Evolutionary conservation across 495 filamentous ascomycete genomes (phyloP).

Genomic region (Immersiella caudata): DNA sequence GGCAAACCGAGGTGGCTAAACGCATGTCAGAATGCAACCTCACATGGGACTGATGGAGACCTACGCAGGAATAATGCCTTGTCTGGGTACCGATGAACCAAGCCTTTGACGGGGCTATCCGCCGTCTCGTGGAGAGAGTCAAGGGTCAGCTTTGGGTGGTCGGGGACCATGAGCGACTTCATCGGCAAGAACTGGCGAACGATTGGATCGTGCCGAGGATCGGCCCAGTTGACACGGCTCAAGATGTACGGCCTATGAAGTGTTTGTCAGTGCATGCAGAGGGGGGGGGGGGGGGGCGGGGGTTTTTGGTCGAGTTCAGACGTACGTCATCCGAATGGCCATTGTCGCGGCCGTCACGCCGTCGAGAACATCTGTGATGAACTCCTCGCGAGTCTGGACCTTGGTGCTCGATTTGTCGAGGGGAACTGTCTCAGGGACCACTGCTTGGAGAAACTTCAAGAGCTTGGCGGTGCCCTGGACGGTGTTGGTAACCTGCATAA

Average conservation of each 20-base stretch:
- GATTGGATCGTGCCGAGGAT: conserved; percentile 58
- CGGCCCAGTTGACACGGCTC: conserved; percentile 55
- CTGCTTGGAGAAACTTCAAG: conserved; percentile 44
- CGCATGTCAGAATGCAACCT: background rate
- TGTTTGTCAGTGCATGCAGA: conserved; percentile 21
- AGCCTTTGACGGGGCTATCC: conserved; percentile 50
- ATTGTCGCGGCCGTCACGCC: conserved; percentile 56
- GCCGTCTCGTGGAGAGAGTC: conserved; percentile 54
- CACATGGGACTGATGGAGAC: conserved; percentile 18
- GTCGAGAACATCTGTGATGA: conserved; percentile 53
- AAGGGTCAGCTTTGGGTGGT: conserved; percentile 48
- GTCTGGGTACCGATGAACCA: conserved; percentile 62
- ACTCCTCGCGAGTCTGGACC: conserved; percentile 50
- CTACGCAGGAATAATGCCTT: conserved; percentile 62
- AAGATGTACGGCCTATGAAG: conserved; percentile 55
- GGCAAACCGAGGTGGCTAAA: conserved; percentile 57
- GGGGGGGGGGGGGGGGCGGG: too few species aligned
- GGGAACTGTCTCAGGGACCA: conserved; percentile 52
- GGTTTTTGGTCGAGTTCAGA: background rate
- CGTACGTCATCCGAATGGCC: conserved; percentile 55
- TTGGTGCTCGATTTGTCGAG: conserved; percentile 29
- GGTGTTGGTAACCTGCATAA: conserved; percentile 40
- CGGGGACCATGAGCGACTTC: conserved; percentile 49
- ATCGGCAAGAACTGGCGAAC: conserved; percentile 58
- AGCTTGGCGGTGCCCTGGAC: conserved; percentile 46